Evolutionary conservation across 2,329 filamentous ascomycete genomes (phyloP).

Genomic region (Penicillium sp.): DNA sequence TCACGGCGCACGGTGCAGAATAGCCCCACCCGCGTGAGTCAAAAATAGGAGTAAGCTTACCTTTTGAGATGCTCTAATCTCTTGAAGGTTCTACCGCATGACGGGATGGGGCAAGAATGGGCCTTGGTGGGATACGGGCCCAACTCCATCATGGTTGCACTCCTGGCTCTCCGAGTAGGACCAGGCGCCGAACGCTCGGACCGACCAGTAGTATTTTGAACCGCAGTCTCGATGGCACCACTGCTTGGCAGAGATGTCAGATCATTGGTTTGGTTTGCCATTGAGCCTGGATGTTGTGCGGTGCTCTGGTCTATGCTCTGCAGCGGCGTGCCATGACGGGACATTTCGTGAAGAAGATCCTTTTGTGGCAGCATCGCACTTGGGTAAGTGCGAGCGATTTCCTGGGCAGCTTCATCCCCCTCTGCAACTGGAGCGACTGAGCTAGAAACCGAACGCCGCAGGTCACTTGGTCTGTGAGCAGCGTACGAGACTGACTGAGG

Average conservation of each 20-base stretch:
- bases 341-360: slow-evolving; percentile 73
- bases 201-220: slow-evolving; percentile 58
- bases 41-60: slow-evolving; percentile 57
- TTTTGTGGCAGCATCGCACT: slow-evolving; percentile 71
- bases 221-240: slow-evolving; percentile 54
- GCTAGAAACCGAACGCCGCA: slow-evolving; percentile 83
- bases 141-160: slow-evolving; percentile 93
- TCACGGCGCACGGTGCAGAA: slow-evolving; percentile 36
- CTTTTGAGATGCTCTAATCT: slow-evolving; percentile 98
- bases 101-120: slow-evolving; percentile 98
- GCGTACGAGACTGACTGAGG: slow-evolving; percentile 50
- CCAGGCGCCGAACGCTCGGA: slow-evolving; percentile 57
- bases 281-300: slow-evolving; percentile 65
- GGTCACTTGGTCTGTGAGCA: slow-evolving; percentile 79
- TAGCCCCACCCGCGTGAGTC: slow-evolving; percentile 12
- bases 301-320: slow-evolving; percentile 81
- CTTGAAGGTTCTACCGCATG: slow-evolving; percentile 96
- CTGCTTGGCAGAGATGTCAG: slow-evolving; percentile 62
- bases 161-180: slow-evolving; percentile 83
- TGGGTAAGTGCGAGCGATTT: slow-evolving; percentile 69
- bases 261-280: slow-evolving; percentile 64
- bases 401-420: slow-evolving; percentile 72
- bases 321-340: slow-evolving; percentile 85
- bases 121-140: slow-evolving; percentile 97
- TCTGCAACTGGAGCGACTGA: slow-evolving; percentile 81